Evolutionary conservation across 2,329 filamentous ascomycete genomes (phyloP).

Genomic region (Beauveria caledonica): DNA sequence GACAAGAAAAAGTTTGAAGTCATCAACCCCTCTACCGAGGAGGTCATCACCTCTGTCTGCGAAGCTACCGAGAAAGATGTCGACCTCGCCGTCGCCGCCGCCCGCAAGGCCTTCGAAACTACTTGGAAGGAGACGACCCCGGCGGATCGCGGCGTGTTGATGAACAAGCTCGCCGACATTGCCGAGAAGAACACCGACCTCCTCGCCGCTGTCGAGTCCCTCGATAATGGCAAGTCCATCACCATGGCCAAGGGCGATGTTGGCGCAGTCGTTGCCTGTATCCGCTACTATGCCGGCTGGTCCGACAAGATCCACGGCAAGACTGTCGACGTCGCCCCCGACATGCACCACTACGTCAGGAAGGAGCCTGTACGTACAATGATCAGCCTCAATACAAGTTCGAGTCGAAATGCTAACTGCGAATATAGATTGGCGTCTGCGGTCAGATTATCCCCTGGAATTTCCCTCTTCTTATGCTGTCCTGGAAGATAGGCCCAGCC

Average conservation of each 20-base stretch:
- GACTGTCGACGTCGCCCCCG: slow-evolving; percentile 69
- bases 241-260: slow-evolving; percentile 70
- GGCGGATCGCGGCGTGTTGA: slow-evolving; percentile 57
- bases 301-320: slow-evolving; percentile 88
- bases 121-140: slow-evolving; percentile 62
- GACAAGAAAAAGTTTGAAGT: slow-evolving; percentile 90
- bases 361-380: slow-evolving; percentile 58
- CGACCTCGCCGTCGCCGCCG: slow-evolving; percentile 72
- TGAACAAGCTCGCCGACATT: slow-evolving; percentile 72
- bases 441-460: slow-evolving; percentile 82
- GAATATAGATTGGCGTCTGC: slow-evolving; percentile 50
- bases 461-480: slow-evolving; percentile 67
- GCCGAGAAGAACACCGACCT: slow-evolving; percentile 69
- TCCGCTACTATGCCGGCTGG: slow-evolving; percentile 74
- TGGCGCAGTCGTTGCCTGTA: slow-evolving; percentile 53
- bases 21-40: slow-evolving; percentile 80
- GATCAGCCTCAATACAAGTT: slow-evolving; percentile 43
- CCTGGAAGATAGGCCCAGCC: slow-evolving; percentile 69
- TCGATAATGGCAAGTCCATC: slow-evolving; percentile 83
- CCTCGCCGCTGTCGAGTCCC: slow-evolving; percentile 73
- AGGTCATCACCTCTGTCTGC: slow-evolving; percentile 72
- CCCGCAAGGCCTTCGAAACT: slow-evolving; percentile 77
- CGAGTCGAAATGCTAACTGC: background rate
- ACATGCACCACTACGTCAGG: slow-evolving; percentile 74
- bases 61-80: slow-evolving; percentile 86